These are phyloP conservation scores for Gonium pectorale DNA, from an alignment of 139 green algal species.

Conservation along the genomic window DNA sequence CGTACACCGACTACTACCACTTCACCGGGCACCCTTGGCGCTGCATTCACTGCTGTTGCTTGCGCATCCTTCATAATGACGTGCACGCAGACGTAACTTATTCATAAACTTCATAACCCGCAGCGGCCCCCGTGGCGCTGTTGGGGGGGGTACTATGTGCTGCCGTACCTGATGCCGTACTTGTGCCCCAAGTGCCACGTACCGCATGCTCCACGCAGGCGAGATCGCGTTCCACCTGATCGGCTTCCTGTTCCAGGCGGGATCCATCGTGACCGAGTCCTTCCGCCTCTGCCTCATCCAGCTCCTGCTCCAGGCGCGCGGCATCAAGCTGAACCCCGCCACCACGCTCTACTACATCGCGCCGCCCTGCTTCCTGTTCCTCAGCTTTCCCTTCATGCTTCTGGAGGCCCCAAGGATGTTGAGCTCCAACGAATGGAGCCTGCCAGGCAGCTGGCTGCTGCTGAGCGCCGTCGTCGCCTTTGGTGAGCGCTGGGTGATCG, in stretches of 20 bases:
- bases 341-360: slow-evolving; percentile 87
- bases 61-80: too few relatives aligned
- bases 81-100: too few relatives aligned
- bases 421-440: neutral
- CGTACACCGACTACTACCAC: too few relatives aligned
- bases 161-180: too few relatives aligned
- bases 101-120: too few relatives aligned
- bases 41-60: too few relatives aligned
- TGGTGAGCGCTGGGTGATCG: slow-evolving; percentile 49
- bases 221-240: slow-evolving; percentile 64
- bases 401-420: slow-evolving; percentile 67
- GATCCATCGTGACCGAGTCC: slow-evolving; percentile 63
- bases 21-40: too few relatives aligned
- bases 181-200: too few relatives aligned
- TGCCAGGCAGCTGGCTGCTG: slow-evolving; percentile 44
- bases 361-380: slow-evolving; percentile 73
- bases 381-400: slow-evolving; percentile 66
- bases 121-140: too few relatives aligned
- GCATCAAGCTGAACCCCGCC: slow-evolving; percentile 92
- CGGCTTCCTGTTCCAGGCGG: slow-evolving; percentile 68
- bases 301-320: slow-evolving; percentile 78
- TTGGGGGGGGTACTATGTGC: too few relatives aligned
- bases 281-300: slow-evolving; percentile 76
- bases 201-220: too few relatives aligned
- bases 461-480: slow-evolving; percentile 56